Conservation (phyloP, 2,329 filamentous ascomycete genomes). For the Trichothecium sympodiale region DNA sequence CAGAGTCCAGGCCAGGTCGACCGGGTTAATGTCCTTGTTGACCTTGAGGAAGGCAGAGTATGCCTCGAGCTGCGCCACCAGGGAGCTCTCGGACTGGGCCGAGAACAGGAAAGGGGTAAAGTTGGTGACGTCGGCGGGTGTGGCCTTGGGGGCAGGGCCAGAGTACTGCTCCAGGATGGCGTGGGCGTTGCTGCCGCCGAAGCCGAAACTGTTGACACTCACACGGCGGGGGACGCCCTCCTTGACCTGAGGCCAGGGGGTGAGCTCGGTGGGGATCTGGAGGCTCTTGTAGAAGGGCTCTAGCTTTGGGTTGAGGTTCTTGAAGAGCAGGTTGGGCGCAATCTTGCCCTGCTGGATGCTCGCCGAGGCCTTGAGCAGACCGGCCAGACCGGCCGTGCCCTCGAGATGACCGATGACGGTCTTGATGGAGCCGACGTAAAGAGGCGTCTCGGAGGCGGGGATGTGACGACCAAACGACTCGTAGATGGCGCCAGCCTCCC, state of each 20-base stretch:
- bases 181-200: constrained; percentile 31
- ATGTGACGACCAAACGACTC: constrained; percentile 29
- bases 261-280: too few relatives aligned
- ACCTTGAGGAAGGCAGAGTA: constrained; percentile 26
- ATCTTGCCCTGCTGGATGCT: constrained; percentile 40
- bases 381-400: constrained; percentile 37
- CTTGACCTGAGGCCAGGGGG: too few relatives aligned
- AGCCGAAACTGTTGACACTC: constrained; percentile 39
- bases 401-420: constrained; percentile 36
- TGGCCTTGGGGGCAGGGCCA: too few relatives aligned
- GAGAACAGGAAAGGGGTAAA: constrained; percentile 4
- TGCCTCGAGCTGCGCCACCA: not conserved
- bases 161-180: constrained; percentile 25
- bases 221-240: too few relatives aligned
- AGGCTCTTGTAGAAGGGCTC: too few relatives aligned
- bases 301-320: too few relatives aligned
- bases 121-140: too few relatives aligned
- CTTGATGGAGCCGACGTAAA: constrained; percentile 9
- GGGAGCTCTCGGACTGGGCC: constrained; percentile 1
- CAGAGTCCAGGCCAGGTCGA: constrained; percentile 3
- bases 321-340: constrained; percentile 37
- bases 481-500: constrained; percentile 38
- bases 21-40: too few relatives aligned
- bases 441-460: constrained; percentile 21
- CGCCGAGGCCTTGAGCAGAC: constrained; percentile 39